These are phyloP conservation scores for Colletotrichum sidae DNA, from an alignment of 2,329 filamentous ascomycete genomes.

Conservation along the genomic window DNA sequence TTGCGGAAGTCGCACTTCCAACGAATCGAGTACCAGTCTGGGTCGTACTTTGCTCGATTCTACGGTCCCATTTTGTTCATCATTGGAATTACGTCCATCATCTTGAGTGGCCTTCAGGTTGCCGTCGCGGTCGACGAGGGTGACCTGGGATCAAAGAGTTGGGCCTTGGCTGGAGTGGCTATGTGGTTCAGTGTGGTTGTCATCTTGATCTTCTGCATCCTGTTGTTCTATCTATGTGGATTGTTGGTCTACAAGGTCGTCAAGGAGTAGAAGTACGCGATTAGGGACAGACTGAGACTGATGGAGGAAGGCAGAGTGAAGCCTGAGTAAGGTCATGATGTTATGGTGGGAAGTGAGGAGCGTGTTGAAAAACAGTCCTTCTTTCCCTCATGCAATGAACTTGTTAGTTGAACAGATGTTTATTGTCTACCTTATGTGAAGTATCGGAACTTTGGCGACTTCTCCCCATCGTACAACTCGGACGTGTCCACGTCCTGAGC, in stretches of 20 bases:
- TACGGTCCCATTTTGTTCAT: slow-evolving; percentile 42
- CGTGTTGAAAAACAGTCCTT: too few species aligned
- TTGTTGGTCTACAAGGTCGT: neutral
- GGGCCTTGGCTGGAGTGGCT: neutral
- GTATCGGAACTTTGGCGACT: slow-evolving; percentile 50
- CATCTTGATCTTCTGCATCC: neutral
- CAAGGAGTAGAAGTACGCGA: slow-evolving; percentile 2
- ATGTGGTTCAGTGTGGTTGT: neutral
- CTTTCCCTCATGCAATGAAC: too few species aligned
- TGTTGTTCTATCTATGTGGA: neutral
- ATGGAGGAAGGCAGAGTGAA: neutral
- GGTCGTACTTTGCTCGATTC: slow-evolving; percentile 40
- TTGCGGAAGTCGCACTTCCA: slow-evolving; percentile 40
- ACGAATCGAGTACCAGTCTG: slow-evolving; percentile 40
- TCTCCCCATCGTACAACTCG: slow-evolving; percentile 50
- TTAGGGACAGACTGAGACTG: neutral
- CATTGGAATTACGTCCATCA: slow-evolving; percentile 39
- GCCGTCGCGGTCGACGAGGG: neutral
- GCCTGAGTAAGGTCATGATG: neutral
- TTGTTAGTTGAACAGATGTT: too few species aligned
- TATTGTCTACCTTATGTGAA: slow-evolving; percentile 35
- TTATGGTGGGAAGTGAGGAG: too few species aligned
- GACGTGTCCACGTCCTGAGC: slow-evolving; percentile 53
- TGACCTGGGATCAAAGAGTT: neutral
- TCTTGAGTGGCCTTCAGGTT: slow-evolving; percentile 37